phyloP scores from a whole-genome alignment of 805 yeast species.

The Saccharomycopsis selenospora region DNA sequence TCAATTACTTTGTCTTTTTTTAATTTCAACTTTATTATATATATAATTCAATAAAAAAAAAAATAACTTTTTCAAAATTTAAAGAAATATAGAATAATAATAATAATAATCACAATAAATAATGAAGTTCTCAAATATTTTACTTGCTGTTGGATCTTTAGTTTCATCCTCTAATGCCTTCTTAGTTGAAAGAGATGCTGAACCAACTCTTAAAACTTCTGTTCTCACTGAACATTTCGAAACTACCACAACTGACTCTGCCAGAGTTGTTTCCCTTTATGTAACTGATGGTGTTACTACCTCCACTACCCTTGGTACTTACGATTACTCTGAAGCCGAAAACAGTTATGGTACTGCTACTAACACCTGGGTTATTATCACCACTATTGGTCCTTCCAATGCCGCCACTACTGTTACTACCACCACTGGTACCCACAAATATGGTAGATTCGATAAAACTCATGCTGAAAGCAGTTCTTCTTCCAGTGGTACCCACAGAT shows the following conservation, averaged over 20 bases:
- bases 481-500: conserved; percentile 35
- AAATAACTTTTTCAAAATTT: too few species aligned
- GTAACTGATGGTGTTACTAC: conserved; percentile 2
- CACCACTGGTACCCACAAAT: conserved; percentile 43
- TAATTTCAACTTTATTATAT: too few species aligned
- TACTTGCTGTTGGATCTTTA: neutral
- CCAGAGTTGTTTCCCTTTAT: conserved; percentile 1
- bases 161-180: neutral
- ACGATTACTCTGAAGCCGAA: neutral
- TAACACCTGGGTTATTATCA: conserved; percentile 6
- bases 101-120: too few species aligned
- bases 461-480: conserved; percentile 29
- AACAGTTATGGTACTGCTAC: neutral
- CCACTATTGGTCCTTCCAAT: conserved; percentile 17
- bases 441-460: conserved; percentile 48
- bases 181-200: neutral
- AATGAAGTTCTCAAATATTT: conserved; percentile 1
- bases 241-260: neutral
- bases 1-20: too few species aligned
- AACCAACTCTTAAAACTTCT: neutral
- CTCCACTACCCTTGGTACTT: neutral
- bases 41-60: too few species aligned
- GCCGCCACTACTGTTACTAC: conserved; percentile 20
- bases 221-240: neutral
- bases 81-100: too few species aligned